Conservation (phyloP, 106 monocot species). For the Amphibolis antarctica region DNA sequence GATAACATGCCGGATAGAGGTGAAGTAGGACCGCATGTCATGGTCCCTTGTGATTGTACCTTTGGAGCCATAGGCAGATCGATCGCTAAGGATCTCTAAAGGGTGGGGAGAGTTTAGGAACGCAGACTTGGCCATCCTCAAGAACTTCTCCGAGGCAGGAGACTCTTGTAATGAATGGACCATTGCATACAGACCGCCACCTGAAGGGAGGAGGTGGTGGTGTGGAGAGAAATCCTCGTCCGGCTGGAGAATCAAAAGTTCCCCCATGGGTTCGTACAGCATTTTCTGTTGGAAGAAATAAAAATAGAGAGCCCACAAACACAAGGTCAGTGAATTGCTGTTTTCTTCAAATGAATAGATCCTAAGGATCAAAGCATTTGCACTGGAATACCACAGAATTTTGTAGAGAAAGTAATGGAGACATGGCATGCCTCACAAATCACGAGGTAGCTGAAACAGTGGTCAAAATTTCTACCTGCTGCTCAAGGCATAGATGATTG, state of each 20-base stretch:
- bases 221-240: constrained; percentile 66
- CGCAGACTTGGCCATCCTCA: constrained; percentile 35
- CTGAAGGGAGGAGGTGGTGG: constrained; percentile 76
- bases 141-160: constrained; percentile 13
- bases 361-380: not conserved
- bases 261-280: constrained; percentile 76
- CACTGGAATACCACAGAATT: too few relatives aligned
- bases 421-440: too few relatives aligned
- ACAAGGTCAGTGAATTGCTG: not conserved
- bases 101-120: constrained; percentile 84
- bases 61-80: constrained; percentile 56
- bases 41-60: constrained; percentile 72
- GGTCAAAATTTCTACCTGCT: constrained; percentile 34
- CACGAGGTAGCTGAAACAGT: too few relatives aligned
- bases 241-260: constrained; percentile 75
- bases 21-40: constrained; percentile 60
- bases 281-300: constrained; percentile 60
- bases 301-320: not conserved
- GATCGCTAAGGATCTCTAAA: constrained; percentile 67
- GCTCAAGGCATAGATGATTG: constrained; percentile 65
- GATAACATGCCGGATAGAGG: constrained; percentile 34
- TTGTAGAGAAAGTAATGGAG: too few relatives aligned
- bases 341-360: not conserved
- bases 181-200: constrained; percentile 55
- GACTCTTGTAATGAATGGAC: constrained; percentile 14